Base-by-base conservation (phyloP, 306 rosid species). In the Coriaria nepalensis region DNA sequence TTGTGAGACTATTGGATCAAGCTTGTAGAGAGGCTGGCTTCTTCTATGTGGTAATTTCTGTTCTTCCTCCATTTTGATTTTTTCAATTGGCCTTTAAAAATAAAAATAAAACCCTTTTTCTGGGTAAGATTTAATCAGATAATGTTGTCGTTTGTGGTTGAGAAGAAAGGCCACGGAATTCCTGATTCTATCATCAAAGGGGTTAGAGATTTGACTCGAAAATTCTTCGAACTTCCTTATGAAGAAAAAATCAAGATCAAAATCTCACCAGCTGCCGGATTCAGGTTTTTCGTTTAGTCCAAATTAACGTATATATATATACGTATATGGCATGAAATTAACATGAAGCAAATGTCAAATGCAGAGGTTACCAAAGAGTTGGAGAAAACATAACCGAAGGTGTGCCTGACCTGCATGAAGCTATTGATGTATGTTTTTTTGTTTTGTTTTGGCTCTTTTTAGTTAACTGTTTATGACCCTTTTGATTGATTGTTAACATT, bases 11-110 rank as follows among this genome's bases (percentile, higher is more conserved):
- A 49, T 73, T 90, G 67, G 87, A 90, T 66, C 75, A 62, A 69
- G 94, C 95, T 65, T 84, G 95, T 45, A 68, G 76, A 47, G 79
- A 90, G 56, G 81, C 95, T 4, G 95, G 97, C 13, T 90, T 81
- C 73, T 90, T 90, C 77, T 84, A 90, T 35, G 87, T 82, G 92
- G 97, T 90, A 81, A 35, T 46, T n/a, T 37, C 5, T 37, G 9
- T 10, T 8, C 5, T 12, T 14, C 47, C 7, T 6, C 59, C 8
- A 10, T 8, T 36, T 45, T 33, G n/a, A 6, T n/a, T 10, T 5
- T 9, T 32, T 11, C 15, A 38, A 6, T 63, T 61, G 12, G 5
- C 42, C 35, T 33, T 40, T 7, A 33, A 34, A 55, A 7, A 7
- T 11, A 0, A 49, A 20, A 20, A 20, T 1, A 20, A 20, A 3